Base-by-base conservation (phyloP, 2,329 filamentous ascomycete species). In the Ambrosiella cleistominuta region DNA sequence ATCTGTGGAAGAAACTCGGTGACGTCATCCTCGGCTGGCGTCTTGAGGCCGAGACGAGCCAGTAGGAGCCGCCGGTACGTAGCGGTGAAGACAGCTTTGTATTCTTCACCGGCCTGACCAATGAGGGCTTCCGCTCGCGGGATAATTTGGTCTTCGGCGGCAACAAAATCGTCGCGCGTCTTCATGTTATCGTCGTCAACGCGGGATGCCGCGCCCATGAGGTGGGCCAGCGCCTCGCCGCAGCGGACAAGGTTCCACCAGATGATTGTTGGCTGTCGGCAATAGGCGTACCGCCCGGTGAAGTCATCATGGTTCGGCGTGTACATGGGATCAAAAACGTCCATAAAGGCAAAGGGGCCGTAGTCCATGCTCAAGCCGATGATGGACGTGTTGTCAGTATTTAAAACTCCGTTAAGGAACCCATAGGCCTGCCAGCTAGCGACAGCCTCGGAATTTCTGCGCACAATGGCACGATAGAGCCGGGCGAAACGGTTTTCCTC, bases 321-420 rank as follows among this genome's bases (percentile, higher is more conserved):
- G 69, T 97, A 98, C 13, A 77, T 75, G 0, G 91, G 91, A 66
- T 98, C 91, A 66, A 97, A 98, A 66, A 90, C 89, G 68, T 98
- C 93, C 74, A 98, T 85, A 69, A 98, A 98, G 4, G 93, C 93
- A 65, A 98, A 98, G 0, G 93, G 93, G 0, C 93, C 93, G 67
- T 90, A 98, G 70, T 98, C 93, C 62, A 98, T 85, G 5, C 85
- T 91, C 0, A 98, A 72, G 0, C 93, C 93, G 58, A 83, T 83
- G 55, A 98, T 78, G 0, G 89, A 95, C 0, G 93, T 98, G 68
- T 98, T 98, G 68, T 98, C 93, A 0, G 93, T 97, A 70, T 98
- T 98, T 60, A 98, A 75, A 3, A 98, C 93, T 51, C 93, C 93
- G 66, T 98, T 98, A 78, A 95, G 97, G 72, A 98, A 98, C n/a